Evolutionary conservation across 495 filamentous ascomycete genomes (phyloP), one percentile per base, ranked within the genome.

Genomic region (Glutinoglossum americanum): DNA sequence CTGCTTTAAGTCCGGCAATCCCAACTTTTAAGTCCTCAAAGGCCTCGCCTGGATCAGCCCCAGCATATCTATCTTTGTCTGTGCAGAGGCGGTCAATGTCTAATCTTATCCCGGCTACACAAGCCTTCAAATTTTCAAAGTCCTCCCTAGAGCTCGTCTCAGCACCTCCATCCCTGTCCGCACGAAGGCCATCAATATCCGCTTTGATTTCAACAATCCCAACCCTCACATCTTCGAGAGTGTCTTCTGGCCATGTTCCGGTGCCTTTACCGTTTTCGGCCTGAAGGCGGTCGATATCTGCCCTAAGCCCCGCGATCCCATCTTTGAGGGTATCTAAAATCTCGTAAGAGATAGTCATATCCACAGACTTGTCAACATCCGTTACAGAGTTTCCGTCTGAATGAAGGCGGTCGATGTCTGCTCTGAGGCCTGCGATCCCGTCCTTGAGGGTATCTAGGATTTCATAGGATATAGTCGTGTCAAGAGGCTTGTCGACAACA

Each of bases 381-480:
- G 80, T 85, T 58, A 84, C 80, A 19, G 94, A 71, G 63, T 89
- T 69, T 71, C 25, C 7, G 1, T 49, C 47, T 49, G 47, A 4
- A 2, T 85, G 80, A 47, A 96, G 71, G 25, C 72, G 72, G 41
- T 90, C 85, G 58, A 94, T 81, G 33, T 95, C 89, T 30, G 78
- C 71, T 59, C 80, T 79, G 33, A 95, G 72, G 26, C 73, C 74
- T 39, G 80, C 78, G 11, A 95, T 69, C 0, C 89, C 89, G 44
- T 80, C 80, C 62, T 83, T 92, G 55, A 96, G 75, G 1, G 85
- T 83, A 57, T 94, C 86, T 4, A 94, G 74, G 49, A 94, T 89
- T 64, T 94, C 87, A 56, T 88, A 81, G 57, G 80, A 86, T 26
- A 82, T 80, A 19, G 84, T 87, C 66, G 87, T 76, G 60, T 88